Conservation (phyloP, 306 rosid species). For the Begonia masoniana region DNA sequence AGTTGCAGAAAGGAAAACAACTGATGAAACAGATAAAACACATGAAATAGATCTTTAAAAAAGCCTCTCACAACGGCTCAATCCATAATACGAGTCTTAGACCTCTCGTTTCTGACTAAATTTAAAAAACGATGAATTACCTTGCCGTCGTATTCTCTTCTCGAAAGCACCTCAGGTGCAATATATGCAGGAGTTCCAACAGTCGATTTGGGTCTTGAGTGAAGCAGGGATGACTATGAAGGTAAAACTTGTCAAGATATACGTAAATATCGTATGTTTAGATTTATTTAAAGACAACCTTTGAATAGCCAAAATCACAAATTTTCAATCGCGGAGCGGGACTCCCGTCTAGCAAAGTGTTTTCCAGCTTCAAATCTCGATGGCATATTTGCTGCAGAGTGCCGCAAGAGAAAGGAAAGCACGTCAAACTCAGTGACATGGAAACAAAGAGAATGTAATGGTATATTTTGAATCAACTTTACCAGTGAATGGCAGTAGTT, state of each 20-base stretch:
- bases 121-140: conserved; percentile 18
- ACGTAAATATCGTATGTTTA: background rate
- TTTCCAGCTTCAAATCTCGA: conserved; percentile 51
- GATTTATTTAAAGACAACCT: conserved; percentile 26
- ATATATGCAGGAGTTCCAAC: conserved; percentile 38
- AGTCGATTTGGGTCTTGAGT: conserved; percentile 64
- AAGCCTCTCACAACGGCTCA: background rate
- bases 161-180: conserved; percentile 83
- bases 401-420: conserved; percentile 6
- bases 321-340: conserved; percentile 83
- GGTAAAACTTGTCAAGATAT: conserved; percentile 21
- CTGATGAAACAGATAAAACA: no score
- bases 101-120: background rate
- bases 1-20: no score
- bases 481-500: conserved; percentile 75
- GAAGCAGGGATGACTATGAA: conserved; percentile 68
- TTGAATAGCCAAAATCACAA: conserved; percentile 85
- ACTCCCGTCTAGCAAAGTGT: conserved; percentile 47
- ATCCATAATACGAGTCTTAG: background rate
- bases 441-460: background rate
- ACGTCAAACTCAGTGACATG: background rate
- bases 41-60: no score
- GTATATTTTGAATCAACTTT: conserved; percentile 2
- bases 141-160: conserved; percentile 86
- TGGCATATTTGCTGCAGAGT: conserved; percentile 71